Evolutionary conservation across 345 rosid species (phyloP).

Genomic region (Moricandia arvensis): DNA sequence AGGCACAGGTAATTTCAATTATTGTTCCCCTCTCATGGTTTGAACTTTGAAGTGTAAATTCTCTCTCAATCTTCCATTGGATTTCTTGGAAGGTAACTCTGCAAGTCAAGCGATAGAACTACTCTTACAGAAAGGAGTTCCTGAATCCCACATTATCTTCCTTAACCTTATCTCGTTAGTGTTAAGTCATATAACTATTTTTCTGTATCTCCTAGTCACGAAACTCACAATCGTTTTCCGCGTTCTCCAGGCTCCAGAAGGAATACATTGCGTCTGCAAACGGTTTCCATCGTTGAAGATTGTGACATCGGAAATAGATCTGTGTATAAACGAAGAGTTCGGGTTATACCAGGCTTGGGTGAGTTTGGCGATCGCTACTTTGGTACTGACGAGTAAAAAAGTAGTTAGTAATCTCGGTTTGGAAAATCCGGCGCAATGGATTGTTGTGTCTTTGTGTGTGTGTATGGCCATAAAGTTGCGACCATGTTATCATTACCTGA

Average conservation of each 20-base stretch:
- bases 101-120: conserved; percentile 93
- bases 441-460: conserved; percentile 20
- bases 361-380: conserved; percentile 99
- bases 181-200: conserved; percentile 9
- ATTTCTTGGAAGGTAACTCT: conserved; percentile 69
- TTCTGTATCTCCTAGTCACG: background rate
- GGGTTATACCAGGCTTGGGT: conserved; percentile 96
- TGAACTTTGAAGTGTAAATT: background rate
- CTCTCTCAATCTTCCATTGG: background rate
- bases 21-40: background rate
- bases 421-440: background rate
- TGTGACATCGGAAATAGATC: conserved; percentile 95
- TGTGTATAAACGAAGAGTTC: conserved; percentile 77
- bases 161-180: conserved; percentile 83
- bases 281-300: conserved; percentile 84
- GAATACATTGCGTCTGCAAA: conserved; percentile 85
- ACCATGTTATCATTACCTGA: background rate
- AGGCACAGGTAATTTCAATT: conserved; percentile 64
- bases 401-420: background rate
- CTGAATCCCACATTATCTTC: conserved; percentile 94
- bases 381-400: conserved; percentile 79
- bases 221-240: background rate
- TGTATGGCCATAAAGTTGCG: background rate
- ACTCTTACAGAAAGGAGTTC: conserved; percentile 89
- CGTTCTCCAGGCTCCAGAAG: conserved; percentile 80